Base-by-base conservation (phyloP, 306 rosid species). In the cucumber (Cucumis sativus) region DNA sequence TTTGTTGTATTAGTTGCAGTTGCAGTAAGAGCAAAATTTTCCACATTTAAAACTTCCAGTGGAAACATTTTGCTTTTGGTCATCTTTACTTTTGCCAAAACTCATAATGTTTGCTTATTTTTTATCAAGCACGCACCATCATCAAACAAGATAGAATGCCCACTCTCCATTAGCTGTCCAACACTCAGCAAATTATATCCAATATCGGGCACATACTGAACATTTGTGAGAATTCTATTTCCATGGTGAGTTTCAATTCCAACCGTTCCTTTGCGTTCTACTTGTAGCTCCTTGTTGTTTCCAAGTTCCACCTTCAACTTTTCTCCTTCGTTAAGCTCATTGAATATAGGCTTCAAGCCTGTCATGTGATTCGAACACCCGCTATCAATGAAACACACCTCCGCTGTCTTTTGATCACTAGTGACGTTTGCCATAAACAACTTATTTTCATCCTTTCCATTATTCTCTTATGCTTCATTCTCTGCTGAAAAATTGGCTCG, bases 311-410 rank as follows among this genome's bases (percentile, higher is more conserved):
- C 30, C 30, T 28, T 28, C 30, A 28, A 28, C 30, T 28, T 28
- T 0, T 28, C 30, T 28, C 30, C 30, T 28, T 28, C 2, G 30
- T 28, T 28, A 28, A 28, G 30, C 30, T 28, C 30, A 1, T 28
- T 28, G 2, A 28, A 28, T 28, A 28, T 2, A 28, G 30, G 30
- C 30, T 28, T 28, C 30, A 28, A 28, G 1, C 30, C 30, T 28
- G 30, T 23, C 59, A 17, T 55, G 21, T 55, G 59, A 17, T 55
- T 55, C 9, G 9, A 55, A 8, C 21, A 17, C 0, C 75, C 85
- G 58, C 73, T 81, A 68, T 63, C 83, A 73, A 75, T 18, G 14
- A 63, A 37, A 5, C 69, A 63, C 18, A 63, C 17, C 12, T 37
- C 30, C 20, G 7, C 13, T 30, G 41, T 10, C 9, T 17, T 23